Conservation (phyloP, 1,284 basidiomycete genomes). For the Sanghuangporus sanghuang region DNA sequence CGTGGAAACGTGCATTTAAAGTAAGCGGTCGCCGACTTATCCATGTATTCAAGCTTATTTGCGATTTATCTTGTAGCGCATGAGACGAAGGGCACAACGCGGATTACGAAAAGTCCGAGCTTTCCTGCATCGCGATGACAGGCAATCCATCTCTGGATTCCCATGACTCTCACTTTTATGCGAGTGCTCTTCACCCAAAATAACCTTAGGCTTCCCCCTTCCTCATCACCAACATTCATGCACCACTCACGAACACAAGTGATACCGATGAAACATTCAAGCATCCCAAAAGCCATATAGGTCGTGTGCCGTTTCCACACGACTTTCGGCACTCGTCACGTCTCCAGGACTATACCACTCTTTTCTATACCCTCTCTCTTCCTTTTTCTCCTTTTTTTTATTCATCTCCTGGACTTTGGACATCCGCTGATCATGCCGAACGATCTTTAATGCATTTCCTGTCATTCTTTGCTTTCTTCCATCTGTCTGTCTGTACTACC, state of each 20-base stretch:
- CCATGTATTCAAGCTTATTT: background rate
- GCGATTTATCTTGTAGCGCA: background rate
- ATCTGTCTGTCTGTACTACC: background rate
- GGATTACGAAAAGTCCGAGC: slow-evolving; percentile 2
- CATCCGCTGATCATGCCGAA: background rate
- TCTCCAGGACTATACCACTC: background rate
- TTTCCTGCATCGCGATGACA: background rate
- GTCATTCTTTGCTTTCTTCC: background rate
- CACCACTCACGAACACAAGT: background rate
- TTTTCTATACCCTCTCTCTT: background rate
- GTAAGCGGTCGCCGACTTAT: background rate
- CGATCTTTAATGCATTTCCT: background rate
- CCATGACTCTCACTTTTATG: background rate
- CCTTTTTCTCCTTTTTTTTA: background rate
- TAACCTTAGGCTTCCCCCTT: background rate
- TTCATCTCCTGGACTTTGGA: background rate
- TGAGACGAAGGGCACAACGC: slow-evolving; percentile 5
- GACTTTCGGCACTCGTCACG: background rate
- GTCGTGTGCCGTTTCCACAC: no score
- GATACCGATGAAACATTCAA: no score
- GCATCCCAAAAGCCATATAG: no score
- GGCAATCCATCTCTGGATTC: background rate
- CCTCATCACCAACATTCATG: background rate
- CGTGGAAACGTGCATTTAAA: slow-evolving; percentile 2
- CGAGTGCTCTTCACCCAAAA: background rate